Base-by-base conservation (phyloP, 163 green algal genomes). In the Volvox carteri region DNA sequence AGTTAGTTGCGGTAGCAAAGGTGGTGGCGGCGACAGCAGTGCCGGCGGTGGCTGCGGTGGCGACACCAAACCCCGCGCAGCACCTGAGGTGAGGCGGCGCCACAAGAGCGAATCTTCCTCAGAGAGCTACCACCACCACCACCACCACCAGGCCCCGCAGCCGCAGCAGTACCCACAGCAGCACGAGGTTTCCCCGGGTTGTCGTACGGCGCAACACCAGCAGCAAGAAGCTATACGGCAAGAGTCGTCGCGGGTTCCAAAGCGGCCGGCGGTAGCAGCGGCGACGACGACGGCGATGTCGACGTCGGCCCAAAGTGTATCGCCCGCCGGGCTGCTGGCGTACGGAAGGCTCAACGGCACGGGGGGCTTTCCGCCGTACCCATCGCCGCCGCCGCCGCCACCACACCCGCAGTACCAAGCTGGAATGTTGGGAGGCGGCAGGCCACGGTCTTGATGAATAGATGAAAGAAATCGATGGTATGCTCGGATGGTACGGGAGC, bases 71-170 rank as follows among this genome's bases (percentile, higher is more conserved):
- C 46, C 65, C n/a, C 65, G 65, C 33, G 30, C 65, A 4, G 28
- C n/a, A 21, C 14, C 70, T 30, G 70, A 78, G 35, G 21, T 58
- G 37, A 78, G 23, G 39, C 70, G 37, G 1, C 37, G 39, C 23
- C 70, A 35, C 70, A 78, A 54, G 70, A 56, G 70, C 39, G 70
- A 78, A 7, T 41, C 39, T 37, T 78, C 70, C 16, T 46, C 65
- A n/a, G 65, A 33, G 6, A 48, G 33, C 65, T 3, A 48, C 16
- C 56, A 67, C 16, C 56, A 67, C 14, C 56, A 67, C 16, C 56
- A 67, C 16, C 56, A 67, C 16, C 56, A 67, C 65, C 65, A 75
- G 65, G 11, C 35, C 65, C n/a, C 65, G 65, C 33, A 44, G 18
- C 65, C 65, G 33, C 65, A 75, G 21, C 33, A 9, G 65, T 12